Evolutionary conservation across 257 asterid genomes (phyloP).

Genomic region (Henckelia pumila): DNA sequence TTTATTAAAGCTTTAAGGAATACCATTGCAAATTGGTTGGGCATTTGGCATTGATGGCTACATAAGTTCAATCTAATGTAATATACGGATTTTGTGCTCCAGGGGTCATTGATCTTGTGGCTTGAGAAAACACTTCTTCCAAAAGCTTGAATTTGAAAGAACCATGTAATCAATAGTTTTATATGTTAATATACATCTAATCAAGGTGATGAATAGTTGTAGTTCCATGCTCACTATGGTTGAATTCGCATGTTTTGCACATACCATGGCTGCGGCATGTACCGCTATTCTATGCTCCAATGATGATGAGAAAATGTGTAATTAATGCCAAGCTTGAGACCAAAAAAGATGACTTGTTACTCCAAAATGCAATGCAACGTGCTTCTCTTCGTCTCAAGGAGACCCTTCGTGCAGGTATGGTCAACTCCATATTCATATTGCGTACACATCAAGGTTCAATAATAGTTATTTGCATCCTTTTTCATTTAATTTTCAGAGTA

Average conservation of each 20-base stretch:
- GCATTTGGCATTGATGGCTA: too few relatives aligned
- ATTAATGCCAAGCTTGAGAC: slow-evolving; percentile 29
- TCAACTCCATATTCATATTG: slow-evolving; percentile 14
- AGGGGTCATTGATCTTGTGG: background rate
- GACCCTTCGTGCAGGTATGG: slow-evolving; percentile 59
- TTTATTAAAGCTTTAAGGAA: too few relatives aligned
- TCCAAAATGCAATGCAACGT: slow-evolving; percentile 45
- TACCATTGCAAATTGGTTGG: too few relatives aligned
- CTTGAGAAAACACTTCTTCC: background rate
- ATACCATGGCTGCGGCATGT: slow-evolving; percentile 11
- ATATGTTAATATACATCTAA: background rate
- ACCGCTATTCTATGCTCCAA: slow-evolving; percentile 23
- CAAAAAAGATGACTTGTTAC: slow-evolving; percentile 23
- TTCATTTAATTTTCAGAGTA: too few relatives aligned
- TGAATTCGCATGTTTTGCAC: slow-evolving; percentile 22
- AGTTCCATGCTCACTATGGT: slow-evolving; percentile 27
- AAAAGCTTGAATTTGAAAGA: background rate
- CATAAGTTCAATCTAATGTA: too few relatives aligned
- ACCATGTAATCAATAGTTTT: background rate
- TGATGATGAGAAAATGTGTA: slow-evolving; percentile 16
- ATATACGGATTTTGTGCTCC: background rate
- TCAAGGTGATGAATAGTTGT: background rate
- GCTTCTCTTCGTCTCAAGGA: slow-evolving; percentile 67
- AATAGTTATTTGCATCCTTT: too few relatives aligned
- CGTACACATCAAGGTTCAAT: too few relatives aligned